Base-by-base conservation (phyloP, 2,329 filamentous ascomycete species). In the Fragosphaeria purpurea region DNA sequence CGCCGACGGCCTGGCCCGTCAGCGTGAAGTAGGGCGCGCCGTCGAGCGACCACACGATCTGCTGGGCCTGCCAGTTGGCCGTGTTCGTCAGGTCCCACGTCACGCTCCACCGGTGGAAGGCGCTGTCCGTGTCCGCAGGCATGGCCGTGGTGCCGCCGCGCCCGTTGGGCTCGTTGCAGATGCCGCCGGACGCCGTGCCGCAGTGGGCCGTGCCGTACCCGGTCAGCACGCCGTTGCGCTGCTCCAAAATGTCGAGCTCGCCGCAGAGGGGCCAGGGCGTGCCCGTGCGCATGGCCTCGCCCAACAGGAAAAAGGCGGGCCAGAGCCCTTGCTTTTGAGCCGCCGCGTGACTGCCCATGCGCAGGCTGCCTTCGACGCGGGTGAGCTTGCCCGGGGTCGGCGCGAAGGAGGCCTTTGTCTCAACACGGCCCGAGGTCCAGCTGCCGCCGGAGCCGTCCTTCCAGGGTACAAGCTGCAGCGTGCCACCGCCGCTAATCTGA, bases 251-350 rank as follows among this genome's bases (percentile, higher is more conserved):
- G 60, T 80, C 77, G 46, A 80, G 65, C 67, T 80, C 77, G 53
- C 77, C 77, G 52, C 73, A 74, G 7, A 53, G 48, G 0, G 77
- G 77, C 77, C 77, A 80, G 11, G 57, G 38, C 1, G 66, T 70
- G 7, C 74, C 74, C 43, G 70, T 64, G 32, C 73, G 70, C 50
- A 74, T 65, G 9, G 69, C 61, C 46, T 77, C 68, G 41, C 77
- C 76, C 12, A 80, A 66, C 53, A 78, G 65, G 76, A 76, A 80
- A 58, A 79, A 79, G 0, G 77, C 77, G 0, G 77, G 76, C 77
- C 76, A 80, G 46, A 80, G 66, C 5, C 77, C 77, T 56, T 77
- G 67, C 62, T 77, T 75, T 42, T 61, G 60, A 22, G 47, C 46
- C 13, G 49, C 38, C 1, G 61, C 41, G 60, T 70, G 70, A 52